Base-by-base conservation (phyloP, 2,329 filamentous ascomycete species). In the Cladobotryum protrusum region DNA sequence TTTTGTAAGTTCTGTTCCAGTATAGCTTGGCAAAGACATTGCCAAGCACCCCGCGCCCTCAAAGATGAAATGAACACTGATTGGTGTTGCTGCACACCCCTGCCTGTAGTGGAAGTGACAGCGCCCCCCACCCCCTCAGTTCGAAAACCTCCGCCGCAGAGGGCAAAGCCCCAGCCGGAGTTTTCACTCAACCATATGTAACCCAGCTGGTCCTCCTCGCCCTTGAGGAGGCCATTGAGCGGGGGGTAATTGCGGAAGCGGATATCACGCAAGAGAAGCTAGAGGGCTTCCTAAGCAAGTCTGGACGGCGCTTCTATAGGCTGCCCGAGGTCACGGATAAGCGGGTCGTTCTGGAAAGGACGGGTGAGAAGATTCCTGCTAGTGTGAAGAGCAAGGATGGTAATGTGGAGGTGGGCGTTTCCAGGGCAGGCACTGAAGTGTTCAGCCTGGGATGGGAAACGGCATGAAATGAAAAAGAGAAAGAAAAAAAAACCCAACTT, bases 131-230 rank as follows among this genome's bases (percentile, higher is more conserved):
- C 62, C 76, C 77, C 11, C 68, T 80, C 4, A 62, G 64, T n/a
- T 76, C 78, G 52, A 88, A 88, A 69, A 75, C 63, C 1, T 59
- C 59, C 15, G 65, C 63, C 6, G 61, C 63, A 47, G 75, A 70
- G 45, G 74, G 73, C 43, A 77, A 72, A 63, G 78, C 83, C 1
- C 80, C 85, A 0, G 87, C 87, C 0, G 87, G 87, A 4, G 86
- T 91, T 40, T 92, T 89, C 65, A 91, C 87, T 1, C 87, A 92
- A 69, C 83, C 85, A 4, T 83, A 83, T 62, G 82, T 82, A 0
- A 74, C 82, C 2, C 81, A 82, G 48, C 75, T 83, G 43, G 83
- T 89, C 43, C 69, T 89, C 19, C 60, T 71, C 33, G 77, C 73
- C 1, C 68, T 89, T 37, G 79, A 86, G 65, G 77, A 81, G 57